Evolutionary conservation across 2,329 filamentous ascomycete genomes (phyloP).

Genomic region (Paraphaeosphaeria minitans): DNA sequence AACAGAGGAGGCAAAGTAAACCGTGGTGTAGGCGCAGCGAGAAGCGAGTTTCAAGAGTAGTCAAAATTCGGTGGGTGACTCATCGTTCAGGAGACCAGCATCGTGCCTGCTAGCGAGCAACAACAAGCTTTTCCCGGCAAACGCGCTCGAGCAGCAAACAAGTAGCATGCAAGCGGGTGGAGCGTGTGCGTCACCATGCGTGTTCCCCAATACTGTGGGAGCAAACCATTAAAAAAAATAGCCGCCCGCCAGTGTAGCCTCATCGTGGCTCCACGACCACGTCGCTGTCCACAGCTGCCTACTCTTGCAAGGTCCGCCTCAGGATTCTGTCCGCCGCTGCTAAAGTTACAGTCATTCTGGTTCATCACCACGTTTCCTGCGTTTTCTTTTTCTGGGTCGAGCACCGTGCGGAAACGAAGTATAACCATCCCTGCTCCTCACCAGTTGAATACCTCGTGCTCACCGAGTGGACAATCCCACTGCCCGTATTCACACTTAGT

Average conservation of each 20-base stretch:
- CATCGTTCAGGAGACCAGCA: constrained; percentile 21
- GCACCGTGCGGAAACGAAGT: constrained; percentile 1
- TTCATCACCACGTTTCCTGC: background rate
- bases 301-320: background rate
- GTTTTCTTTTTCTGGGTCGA: background rate
- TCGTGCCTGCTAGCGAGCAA: constrained; percentile 26
- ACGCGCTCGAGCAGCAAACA: constrained; percentile 22
- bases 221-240: constrained; percentile 19
- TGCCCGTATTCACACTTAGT: background rate
- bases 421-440: background rate
- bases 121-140: constrained; percentile 23
- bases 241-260: constrained; percentile 18
- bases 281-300: constrained; percentile 2
- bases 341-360: background rate
- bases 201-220: constrained; percentile 20
- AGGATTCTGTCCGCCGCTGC: background rate
- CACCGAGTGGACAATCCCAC: background rate
- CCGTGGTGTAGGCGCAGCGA: constrained; percentile 8
- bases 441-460: background rate
- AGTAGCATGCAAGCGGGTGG: constrained; percentile 25
- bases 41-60: constrained; percentile 1
- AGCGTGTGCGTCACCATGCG: constrained; percentile 27
- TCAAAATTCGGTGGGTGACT: constrained; percentile 19
- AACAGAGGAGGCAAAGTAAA: constrained; percentile 17
- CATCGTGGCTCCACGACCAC: constrained; percentile 11